Base-by-base conservation (phyloP, 768 basidiomycete species). In the Pisolithus microcarpus region DNA sequence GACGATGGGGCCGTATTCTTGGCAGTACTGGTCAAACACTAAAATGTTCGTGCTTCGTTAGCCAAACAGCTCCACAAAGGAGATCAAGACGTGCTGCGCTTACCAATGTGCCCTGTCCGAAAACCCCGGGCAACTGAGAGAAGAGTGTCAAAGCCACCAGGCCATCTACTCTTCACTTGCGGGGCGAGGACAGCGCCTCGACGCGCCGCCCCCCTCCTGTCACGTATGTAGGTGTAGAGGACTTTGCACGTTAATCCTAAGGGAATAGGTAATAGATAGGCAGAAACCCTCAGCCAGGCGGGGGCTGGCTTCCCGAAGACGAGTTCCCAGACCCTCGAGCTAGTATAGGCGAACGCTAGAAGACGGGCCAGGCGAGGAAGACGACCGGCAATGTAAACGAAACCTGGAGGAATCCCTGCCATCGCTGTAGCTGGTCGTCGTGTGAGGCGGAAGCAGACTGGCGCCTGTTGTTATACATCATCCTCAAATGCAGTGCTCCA, bases 181-280 rank as follows among this genome's bases (percentile, higher is more conserved):
- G 72, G 73, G 4, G 73, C 61, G 10, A 68, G 44, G 11, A 65
- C 52, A 28, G 23, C 7, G 24, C 39, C 47, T 26, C 50, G 52
- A 11, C 19, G 21, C 7, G 38, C 42, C 7, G 37, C 59, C 28
- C 52, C 70, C 65, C 23, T 54, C n/a, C 58, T 68, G 3, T 60
- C 15, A 1, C 76, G 67, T 0, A 82, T 79, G 13, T 62, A 53
- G 38, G 84, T 69, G 52, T 80, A 84, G 48, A 75, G 19, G 21
- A 57, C 52, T 19, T 46, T 55, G 10, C 49, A 51, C 2, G 56
- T 39, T 2, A 68, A 39, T 24, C 51, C 58, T 8, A 59, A 23
- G 3, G 64, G 59, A 7, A 70, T 59, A 2, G 68, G 64, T 3
- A 56, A 38, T 15, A 64, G 15, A 21, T 30, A 67, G 31, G 57